phyloP scores from a whole-genome alignment of 2,329 filamentous ascomycete genomes.

The Ophiostoma pallidulum region DNA sequence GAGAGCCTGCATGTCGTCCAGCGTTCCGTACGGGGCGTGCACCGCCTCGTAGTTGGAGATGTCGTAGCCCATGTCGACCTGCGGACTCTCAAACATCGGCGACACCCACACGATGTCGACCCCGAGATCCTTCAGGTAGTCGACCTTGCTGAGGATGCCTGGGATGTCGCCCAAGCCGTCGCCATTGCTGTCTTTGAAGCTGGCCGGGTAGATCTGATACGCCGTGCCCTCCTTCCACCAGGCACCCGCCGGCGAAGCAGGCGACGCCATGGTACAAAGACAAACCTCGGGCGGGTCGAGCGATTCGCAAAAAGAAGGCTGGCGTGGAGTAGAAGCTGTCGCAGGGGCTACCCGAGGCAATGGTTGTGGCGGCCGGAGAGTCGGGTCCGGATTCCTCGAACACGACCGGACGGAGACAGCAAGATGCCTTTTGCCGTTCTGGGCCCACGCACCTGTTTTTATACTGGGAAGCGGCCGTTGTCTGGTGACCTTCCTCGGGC shows the following conservation, averaged over 20 bases:
- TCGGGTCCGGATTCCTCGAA: too few relatives aligned
- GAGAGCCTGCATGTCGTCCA: constrained; percentile 54
- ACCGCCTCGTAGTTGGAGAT: constrained; percentile 53
- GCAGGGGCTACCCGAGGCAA: too few relatives aligned
- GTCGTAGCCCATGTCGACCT: constrained; percentile 53
- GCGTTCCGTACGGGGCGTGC: constrained; percentile 47
- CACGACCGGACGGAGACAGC: too few relatives aligned
- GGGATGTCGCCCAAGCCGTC: constrained; percentile 57
- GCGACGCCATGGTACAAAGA: background rate
- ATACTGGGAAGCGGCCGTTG: too few relatives aligned
- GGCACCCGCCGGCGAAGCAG: background rate
- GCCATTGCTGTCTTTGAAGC: constrained; percentile 47
- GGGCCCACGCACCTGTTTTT: too few relatives aligned
- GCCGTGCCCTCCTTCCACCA: constrained; percentile 19
- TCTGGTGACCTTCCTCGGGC: too few relatives aligned
- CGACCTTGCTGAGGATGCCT: constrained; percentile 54
- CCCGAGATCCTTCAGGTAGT: constrained; percentile 54
- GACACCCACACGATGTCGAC: constrained; percentile 53
- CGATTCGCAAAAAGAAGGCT: too few relatives aligned
- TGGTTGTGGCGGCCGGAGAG: too few relatives aligned
- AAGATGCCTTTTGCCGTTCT: too few relatives aligned
- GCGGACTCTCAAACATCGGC: constrained; percentile 45
- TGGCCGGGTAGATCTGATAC: constrained; percentile 42
- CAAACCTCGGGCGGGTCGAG: too few relatives aligned
- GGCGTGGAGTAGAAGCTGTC: too few relatives aligned